Conservation (phyloP, 371 early-diverging fungal genomes). For the Coemansia sp. region DNA sequence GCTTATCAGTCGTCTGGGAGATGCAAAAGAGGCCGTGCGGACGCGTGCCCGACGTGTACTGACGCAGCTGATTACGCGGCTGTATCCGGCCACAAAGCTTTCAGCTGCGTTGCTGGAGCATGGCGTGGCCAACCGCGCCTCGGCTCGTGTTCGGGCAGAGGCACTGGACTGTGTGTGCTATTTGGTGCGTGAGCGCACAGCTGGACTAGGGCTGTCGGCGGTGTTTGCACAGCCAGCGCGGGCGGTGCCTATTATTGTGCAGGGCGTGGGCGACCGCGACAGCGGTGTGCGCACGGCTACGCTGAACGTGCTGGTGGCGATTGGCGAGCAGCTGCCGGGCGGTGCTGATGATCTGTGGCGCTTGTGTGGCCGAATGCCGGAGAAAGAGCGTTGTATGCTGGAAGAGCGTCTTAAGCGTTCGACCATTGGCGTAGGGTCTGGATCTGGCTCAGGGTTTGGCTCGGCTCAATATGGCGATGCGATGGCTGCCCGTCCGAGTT, state of each 20-base stretch:
- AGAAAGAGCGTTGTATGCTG: slow-evolving; percentile 76
- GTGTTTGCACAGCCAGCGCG: slow-evolving; percentile 59
- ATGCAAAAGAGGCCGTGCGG: slow-evolving; percentile 79
- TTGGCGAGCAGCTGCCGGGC: slow-evolving; percentile 59
- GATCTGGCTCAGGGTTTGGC: background rate
- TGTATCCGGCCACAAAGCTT: slow-evolving; percentile 81
- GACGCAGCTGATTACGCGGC: slow-evolving; percentile 57
- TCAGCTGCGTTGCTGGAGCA: slow-evolving; percentile 66
- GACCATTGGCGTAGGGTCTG: slow-evolving; percentile 9
- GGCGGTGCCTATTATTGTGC: slow-evolving; percentile 68
- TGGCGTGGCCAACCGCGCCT: slow-evolving; percentile 69
- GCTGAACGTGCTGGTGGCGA: slow-evolving; percentile 67
- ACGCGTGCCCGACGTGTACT: slow-evolving; percentile 65
- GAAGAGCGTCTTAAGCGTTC: slow-evolving; percentile 74
- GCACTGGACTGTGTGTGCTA: slow-evolving; percentile 79
- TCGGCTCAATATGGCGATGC: no score
- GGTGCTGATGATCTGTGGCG: slow-evolving; percentile 74
- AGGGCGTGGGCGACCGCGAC: slow-evolving; percentile 78
- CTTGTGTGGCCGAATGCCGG: slow-evolving; percentile 67
- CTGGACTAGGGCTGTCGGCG: slow-evolving; percentile 67
- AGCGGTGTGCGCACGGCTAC: slow-evolving; percentile 78
- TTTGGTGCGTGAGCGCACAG: slow-evolving; percentile 65
- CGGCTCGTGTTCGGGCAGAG: slow-evolving; percentile 78
- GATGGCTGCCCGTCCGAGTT: background rate
- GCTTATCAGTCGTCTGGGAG: slow-evolving; percentile 71